These are phyloP conservation scores for Thielaviopsis populi DNA, from an alignment of 2,329 filamentous ascomycete species.

Conservation along the genomic window DNA sequence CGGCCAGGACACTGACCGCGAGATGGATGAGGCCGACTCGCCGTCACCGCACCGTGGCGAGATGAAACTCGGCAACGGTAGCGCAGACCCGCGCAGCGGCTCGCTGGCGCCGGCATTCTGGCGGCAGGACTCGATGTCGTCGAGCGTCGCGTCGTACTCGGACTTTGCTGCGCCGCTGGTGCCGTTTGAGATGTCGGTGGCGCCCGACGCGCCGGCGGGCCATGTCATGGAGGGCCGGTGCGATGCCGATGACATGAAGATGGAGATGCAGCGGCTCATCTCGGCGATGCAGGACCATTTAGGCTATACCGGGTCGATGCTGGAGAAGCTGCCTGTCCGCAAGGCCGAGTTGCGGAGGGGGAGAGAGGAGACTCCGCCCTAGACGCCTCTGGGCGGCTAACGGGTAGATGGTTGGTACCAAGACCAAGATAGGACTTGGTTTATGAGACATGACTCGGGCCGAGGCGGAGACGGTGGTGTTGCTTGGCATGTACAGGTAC, in stretches of 20 bases:
- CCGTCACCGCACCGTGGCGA: constrained; percentile 8
- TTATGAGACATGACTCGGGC: not conserved
- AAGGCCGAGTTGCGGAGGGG: constrained; percentile 14
- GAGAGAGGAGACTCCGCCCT: constrained; percentile 12
- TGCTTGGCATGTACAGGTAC: too few relatives aligned
- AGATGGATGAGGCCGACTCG: constrained; percentile 5
- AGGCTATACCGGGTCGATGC: constrained; percentile 15
- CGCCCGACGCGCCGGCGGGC: constrained; percentile 9
- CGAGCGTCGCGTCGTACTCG: constrained; percentile 6
- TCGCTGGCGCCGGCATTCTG: constrained; percentile 5
- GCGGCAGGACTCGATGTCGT: constrained; percentile 3
- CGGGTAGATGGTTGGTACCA: not conserved
- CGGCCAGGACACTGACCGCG: not conserved
- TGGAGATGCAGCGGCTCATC: constrained; percentile 16
- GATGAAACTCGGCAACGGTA: not conserved
- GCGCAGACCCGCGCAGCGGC: constrained; percentile 9
- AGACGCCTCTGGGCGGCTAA: not conserved
- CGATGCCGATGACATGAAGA: constrained; percentile 13
- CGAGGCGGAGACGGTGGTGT: not conserved
- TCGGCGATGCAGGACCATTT: constrained; percentile 14
- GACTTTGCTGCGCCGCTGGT: constrained; percentile 11
- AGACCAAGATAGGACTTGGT: not conserved
- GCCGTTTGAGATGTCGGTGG: constrained; percentile 13
- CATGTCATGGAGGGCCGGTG: constrained; percentile 15
- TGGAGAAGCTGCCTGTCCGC: constrained; percentile 14